phyloP scores from a whole-genome alignment of 2,329 filamentous ascomycete genomes.

The Cytospora schulzeri region DNA sequence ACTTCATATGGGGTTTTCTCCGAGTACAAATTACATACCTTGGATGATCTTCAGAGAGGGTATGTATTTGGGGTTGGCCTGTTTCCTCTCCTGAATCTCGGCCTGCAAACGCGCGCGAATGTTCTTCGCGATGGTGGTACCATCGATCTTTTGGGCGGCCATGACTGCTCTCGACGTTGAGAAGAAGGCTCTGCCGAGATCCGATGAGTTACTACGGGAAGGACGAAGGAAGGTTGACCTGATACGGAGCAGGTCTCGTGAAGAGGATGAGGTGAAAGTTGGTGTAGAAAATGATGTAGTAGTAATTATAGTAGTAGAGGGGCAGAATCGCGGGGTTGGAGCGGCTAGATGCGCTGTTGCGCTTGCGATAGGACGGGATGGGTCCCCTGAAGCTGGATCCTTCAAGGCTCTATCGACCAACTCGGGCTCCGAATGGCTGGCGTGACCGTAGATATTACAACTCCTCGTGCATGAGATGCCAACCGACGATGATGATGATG shows the following conservation, averaged over 20 bases:
- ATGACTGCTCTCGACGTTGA: constrained; percentile 63
- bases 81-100: constrained; percentile 81
- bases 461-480: not conserved
- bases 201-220: constrained; percentile 13
- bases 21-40: constrained; percentile 57
- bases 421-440: constrained; percentile 11
- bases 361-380: not conserved
- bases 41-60: constrained; percentile 94
- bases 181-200: constrained; percentile 35
- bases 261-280: constrained; percentile 5
- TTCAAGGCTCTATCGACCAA: not conserved
- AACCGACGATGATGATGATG: not conserved
- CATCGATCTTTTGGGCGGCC: constrained; percentile 90
- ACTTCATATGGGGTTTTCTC: not conserved
- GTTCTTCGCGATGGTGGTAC: constrained; percentile 88
- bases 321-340: constrained; percentile 26
- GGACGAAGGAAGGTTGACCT: not conserved
- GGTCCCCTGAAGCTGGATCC: constrained; percentile 8
- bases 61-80: constrained; percentile 81
- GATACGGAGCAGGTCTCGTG: not conserved
- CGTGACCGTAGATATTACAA: not conserved
- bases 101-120: constrained; percentile 81
- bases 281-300: constrained; percentile 18
- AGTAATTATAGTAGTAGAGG: constrained; percentile 13
- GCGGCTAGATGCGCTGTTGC: constrained; percentile 10